A percentile compares a stretch with the other conserved stretches of the same genome.
phyloP scores from a whole-genome alignment of 495 filamentous ascomycete genomes.

The Staphylotrichum longicolle region DNA sequence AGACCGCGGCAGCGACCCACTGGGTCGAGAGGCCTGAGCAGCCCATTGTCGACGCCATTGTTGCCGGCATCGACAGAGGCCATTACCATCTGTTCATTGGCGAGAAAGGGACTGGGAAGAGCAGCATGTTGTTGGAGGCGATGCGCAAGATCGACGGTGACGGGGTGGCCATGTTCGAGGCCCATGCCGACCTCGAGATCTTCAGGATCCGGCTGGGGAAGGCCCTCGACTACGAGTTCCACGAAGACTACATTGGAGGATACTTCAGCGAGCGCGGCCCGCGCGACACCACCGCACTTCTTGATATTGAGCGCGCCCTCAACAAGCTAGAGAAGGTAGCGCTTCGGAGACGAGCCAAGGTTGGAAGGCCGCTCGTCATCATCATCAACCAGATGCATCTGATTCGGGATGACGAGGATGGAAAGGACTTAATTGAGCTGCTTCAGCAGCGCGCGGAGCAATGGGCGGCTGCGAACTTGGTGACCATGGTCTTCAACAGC shows the following conservation, averaged over 20 bases:
- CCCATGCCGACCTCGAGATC: constrained; percentile 91
- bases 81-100: constrained; percentile 94
- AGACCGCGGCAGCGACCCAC: constrained; percentile 59
- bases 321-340: constrained; percentile 98
- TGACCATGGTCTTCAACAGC: constrained; percentile 87
- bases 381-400: constrained; percentile 92
- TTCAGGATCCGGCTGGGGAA: constrained; percentile 91
- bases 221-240: constrained; percentile 89
- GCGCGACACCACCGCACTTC: constrained; percentile 79
- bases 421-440: constrained; percentile 85
- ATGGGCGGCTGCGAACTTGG: constrained; percentile 87
- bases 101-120: constrained; percentile 95
- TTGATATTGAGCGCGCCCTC: constrained; percentile 94
- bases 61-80: constrained; percentile 64
- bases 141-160: constrained; percentile 89
- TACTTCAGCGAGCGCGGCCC: constrained; percentile 94
- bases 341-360: constrained; percentile 55
- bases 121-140: constrained; percentile 88
- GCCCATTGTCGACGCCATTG: constrained; percentile 69
- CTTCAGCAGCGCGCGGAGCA: constrained; percentile 93
- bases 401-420: constrained; percentile 85
- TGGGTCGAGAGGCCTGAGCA: constrained; percentile 87
- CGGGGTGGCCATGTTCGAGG: constrained; percentile 88
- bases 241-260: constrained; percentile 86
- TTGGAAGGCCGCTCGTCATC: constrained; percentile 70